Base-by-base conservation (phyloP, 2,329 filamentous ascomycete species). In the Lasiodiplodia hormozganensis region DNA sequence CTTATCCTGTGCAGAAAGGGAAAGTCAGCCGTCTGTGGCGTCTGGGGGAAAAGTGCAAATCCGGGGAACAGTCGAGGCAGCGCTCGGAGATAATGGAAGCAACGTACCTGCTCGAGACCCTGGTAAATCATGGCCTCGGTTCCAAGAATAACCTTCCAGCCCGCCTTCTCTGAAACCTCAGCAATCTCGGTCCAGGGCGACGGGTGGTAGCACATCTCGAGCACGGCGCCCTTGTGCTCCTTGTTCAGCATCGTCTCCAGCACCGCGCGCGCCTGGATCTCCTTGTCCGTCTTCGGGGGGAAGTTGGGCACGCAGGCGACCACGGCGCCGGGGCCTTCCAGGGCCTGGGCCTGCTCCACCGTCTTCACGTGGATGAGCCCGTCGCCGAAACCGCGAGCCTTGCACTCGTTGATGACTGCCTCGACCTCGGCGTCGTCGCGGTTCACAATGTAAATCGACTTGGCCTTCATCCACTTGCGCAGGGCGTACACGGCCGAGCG, bases 191-290 rank as follows among this genome's bases (percentile, higher is more conserved):
- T 94, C 77, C 87, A 89, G 0, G 90, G 89, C 2, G 84, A 78
- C 0, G 92, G 92, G 76, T 94, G 92, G 77, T 94, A 94, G 82
- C 91, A 94, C 92, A 95, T 94, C 78, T 94, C 92, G 69, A 94
- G 77, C 68, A 94, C 87, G 7, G 88, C 88, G 7, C 90, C 91
- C 78, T 90, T 90, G 70, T 85, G 80, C 36, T 82, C 75, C 66
- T 83, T 84, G 31, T 72, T 72, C 40, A 87, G 69, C 64, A 87
- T 85, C 3, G 81, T 77, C 73, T 88, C 83, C 0, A 85, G 78
- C 0, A 92, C 84, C 1, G 79, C 77, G 1, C 92, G 82, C 4
- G 90, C 87, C 52, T 83, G 81, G 34, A 84, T 81, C 82, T 96
- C 92, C 34, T 85, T 85, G 1, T 83, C 78, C 0, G 88, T 90